Conservation (phyloP, 176 grass and related monocot genomes). For the Phoenix roebelenii region DNA sequence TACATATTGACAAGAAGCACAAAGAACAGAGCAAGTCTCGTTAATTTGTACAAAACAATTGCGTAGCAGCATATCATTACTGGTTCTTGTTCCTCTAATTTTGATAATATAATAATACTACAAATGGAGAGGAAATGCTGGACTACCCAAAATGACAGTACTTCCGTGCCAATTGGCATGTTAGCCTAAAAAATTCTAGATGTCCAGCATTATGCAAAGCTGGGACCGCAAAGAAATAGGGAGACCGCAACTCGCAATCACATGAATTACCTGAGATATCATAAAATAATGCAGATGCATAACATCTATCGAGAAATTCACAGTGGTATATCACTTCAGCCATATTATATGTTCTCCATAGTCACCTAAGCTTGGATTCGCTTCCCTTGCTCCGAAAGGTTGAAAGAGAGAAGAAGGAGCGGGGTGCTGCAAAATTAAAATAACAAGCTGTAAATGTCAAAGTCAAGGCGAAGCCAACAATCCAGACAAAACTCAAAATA, state of each 20-base stretch:
- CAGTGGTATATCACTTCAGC: neutral
- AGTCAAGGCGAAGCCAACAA: constrained; percentile 14
- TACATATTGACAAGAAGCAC: neutral
- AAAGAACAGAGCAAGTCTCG: neutral
- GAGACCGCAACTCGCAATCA: neutral
- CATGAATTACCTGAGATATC: constrained; percentile 6
- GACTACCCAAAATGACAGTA: neutral
- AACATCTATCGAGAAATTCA: constrained; percentile 32
- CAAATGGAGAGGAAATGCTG: neutral
- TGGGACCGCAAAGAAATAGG: constrained; percentile 9
- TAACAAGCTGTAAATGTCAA: neutral
- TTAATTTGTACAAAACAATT: constrained; percentile 1
- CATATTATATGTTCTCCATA: neutral
- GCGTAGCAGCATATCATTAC: neutral
- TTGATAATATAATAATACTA: neutral
- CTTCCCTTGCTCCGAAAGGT: constrained; percentile 42
- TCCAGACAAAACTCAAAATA: neutral
- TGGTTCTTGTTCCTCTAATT: neutral
- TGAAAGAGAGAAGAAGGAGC: constrained; percentile 55
- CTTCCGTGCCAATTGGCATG: constrained; percentile 6
- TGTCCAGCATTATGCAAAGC: constrained; percentile 22
- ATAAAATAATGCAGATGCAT: constrained; percentile 16
- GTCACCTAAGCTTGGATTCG: constrained; percentile 53
- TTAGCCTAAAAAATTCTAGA: constrained; percentile 1
- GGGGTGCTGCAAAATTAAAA: constrained; percentile 31